Conservation (phyloP, 2,329 filamentous ascomycete genomes). For the Pestalotiopsis sp. region DNA sequence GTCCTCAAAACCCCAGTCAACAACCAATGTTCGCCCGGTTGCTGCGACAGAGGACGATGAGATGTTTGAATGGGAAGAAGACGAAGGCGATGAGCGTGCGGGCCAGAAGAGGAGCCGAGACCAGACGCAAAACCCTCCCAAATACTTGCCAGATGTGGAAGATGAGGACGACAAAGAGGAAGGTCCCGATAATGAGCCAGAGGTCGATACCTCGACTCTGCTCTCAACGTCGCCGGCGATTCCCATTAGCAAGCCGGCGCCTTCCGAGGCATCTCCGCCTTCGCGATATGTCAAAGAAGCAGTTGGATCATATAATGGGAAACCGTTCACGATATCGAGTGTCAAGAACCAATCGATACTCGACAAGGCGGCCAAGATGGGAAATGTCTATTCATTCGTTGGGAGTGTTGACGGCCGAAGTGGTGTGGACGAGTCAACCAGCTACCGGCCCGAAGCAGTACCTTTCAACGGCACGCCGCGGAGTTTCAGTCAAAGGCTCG, state of each 20-base stretch:
- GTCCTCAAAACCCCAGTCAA: background rate
- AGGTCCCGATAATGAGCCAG: conserved; percentile 15
- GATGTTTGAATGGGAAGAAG: conserved; percentile 47
- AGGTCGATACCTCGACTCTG: conserved; percentile 10
- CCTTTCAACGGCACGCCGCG: conserved; percentile 43
- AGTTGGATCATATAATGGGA: conserved; percentile 55
- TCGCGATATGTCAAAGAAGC: conserved; percentile 40
- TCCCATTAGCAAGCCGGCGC: conserved; percentile 33
- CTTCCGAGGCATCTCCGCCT: conserved; percentile 28
- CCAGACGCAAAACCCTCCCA: conserved; percentile 24
- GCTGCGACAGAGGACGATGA: conserved; percentile 37
- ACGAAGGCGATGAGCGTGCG: conserved; percentile 3
- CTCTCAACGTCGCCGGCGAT: conserved; percentile 42
- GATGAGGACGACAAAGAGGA: conserved; percentile 30
- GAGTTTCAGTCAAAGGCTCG: conserved; percentile 49
- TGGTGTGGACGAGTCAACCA: conserved; percentile 47
- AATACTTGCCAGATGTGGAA: conserved; percentile 35
- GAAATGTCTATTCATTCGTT: conserved; percentile 51
- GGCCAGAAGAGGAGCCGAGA: conserved; percentile 17
- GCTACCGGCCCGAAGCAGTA: conserved; percentile 39
- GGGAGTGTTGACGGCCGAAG: conserved; percentile 53
- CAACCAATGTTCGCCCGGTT: background rate
- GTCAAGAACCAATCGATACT: conserved; percentile 50
- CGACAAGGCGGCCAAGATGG: conserved; percentile 47
- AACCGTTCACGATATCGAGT: conserved; percentile 52